Conservation (phyloP, 768 basidiomycete species). For the Serpula lacrymans region DNA sequence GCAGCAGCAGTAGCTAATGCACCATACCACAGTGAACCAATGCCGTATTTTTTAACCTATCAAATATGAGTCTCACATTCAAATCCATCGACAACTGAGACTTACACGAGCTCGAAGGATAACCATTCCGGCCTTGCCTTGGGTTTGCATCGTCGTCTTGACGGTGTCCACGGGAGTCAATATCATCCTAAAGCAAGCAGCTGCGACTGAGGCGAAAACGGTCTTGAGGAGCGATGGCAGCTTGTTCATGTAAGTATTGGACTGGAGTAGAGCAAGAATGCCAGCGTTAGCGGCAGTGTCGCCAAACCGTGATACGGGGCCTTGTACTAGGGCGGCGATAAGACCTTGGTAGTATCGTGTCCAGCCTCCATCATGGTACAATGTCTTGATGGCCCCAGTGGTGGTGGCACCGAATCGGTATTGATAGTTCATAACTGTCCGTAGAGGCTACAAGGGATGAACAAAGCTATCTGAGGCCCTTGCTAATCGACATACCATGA, state of each 20-base stretch:
- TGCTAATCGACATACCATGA: conserved; percentile 52
- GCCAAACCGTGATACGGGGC: conserved; percentile 81
- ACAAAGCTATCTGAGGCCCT: conserved; percentile 5
- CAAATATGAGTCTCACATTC: not conserved
- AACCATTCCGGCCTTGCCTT: conserved; percentile 65
- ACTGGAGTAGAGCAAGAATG: conserved; percentile 79
- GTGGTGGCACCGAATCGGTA: conserved; percentile 84
- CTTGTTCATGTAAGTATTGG: conserved; percentile 64
- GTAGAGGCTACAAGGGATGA: conserved; percentile 57
- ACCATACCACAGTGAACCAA: conserved; percentile 84
- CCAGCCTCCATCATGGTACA: conserved; percentile 78
- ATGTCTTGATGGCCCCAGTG: conserved; percentile 57
- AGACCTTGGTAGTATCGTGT: conserved; percentile 88
- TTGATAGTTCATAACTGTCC: conserved; percentile 98
- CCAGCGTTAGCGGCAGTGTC: conserved; percentile 95
- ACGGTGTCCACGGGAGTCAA: conserved; percentile 91
- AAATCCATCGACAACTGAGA: conserved; percentile 6
- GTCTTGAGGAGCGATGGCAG: conserved; percentile 72
- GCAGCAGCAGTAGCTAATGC: conserved; percentile 90
- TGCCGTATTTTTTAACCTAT: conserved; percentile 71
- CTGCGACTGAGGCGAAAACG: conserved; percentile 70
- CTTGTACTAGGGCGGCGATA: conserved; percentile 80
- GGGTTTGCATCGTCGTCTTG: conserved; percentile 94
- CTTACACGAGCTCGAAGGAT: conserved; percentile 67
- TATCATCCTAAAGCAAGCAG: conserved; percentile 86